phyloP scores from a whole-genome alignment of 1,284 basidiomycete genomes.

The Ceratobasidium sp. region DNA sequence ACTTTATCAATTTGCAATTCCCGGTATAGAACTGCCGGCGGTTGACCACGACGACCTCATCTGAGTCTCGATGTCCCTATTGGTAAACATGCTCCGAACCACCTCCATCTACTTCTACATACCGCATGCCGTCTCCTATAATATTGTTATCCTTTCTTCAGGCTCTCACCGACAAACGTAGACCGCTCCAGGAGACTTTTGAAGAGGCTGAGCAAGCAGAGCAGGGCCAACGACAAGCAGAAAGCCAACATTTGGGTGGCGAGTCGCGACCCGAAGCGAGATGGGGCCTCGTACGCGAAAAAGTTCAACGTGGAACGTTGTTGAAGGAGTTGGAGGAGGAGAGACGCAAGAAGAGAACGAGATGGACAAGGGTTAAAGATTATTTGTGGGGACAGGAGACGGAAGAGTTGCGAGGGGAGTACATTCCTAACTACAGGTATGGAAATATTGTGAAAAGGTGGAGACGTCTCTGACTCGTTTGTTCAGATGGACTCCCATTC shows the following conservation, averaged over 20 bases:
- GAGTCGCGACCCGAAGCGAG: background rate
- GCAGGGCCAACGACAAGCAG: background rate
- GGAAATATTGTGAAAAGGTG: background rate
- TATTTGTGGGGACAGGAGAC: conserved; percentile 46
- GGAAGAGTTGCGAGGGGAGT: conserved; percentile 43
- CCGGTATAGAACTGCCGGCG: background rate
- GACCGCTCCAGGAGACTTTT: background rate
- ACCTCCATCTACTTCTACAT: background rate
- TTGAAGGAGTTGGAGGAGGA: background rate
- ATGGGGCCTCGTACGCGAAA: conserved; percentile 13
- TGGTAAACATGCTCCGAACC: conserved; percentile 26
- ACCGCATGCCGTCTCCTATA: conserved; percentile 10
- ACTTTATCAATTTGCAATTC: background rate
- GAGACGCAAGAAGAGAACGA: background rate
- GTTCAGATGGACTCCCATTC: conserved; percentile 66
- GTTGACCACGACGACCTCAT: conserved; percentile 17
- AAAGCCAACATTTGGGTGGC: conserved; percentile 1
- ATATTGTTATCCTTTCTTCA: conserved; percentile 7
- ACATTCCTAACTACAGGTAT: conserved; percentile 49
- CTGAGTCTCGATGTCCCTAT: conserved; percentile 13
- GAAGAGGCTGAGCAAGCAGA: conserved; percentile 7
- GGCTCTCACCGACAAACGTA: background rate
- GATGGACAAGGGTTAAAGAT: conserved; percentile 31
- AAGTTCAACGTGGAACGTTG: background rate
- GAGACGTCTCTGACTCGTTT: conserved; percentile 46